A percentile compares a stretch with the other conserved stretches of the same genome.
Evolutionary conservation across 352 stramenopile genomes (phyloP).

Genomic region (Phytophthora tentaculata): DNA sequence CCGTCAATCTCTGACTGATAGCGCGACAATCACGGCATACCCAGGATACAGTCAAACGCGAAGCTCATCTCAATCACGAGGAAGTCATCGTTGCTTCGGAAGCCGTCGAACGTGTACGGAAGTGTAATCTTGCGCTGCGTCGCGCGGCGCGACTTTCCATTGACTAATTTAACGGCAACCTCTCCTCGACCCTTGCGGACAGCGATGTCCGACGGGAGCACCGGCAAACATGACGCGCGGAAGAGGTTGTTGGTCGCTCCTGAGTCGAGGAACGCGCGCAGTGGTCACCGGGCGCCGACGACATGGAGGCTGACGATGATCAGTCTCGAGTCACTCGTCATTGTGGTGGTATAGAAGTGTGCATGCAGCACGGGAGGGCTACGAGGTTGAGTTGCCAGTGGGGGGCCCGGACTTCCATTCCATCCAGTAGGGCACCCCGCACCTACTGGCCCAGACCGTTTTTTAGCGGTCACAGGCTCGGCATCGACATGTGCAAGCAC

Average conservation of each 20-base stretch:
- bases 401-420: not conserved
- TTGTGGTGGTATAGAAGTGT: conserved; percentile 3
- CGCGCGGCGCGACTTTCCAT: conserved; percentile 12
- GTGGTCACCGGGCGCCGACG: too few species aligned
- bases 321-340: too few species aligned
- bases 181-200: not conserved
- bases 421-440: not conserved
- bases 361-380: conserved; percentile 14
- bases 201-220: not conserved
- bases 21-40: conserved; percentile 19
- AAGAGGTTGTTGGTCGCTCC: conserved; percentile 38
- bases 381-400: conserved; percentile 1
- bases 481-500: too few species aligned
- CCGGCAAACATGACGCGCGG: conserved; percentile 1
- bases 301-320: too few species aligned
- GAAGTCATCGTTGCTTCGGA: conserved; percentile 16
- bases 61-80: conserved; percentile 34
- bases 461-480: not conserved
- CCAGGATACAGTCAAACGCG: conserved; percentile 32
- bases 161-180: conserved; percentile 16
- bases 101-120: not conserved
- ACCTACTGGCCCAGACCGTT: conserved; percentile 1
- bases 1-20: too few species aligned
- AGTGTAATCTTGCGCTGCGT: not conserved
- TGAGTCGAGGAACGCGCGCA: conserved; percentile 9